Base-by-base conservation (phyloP, 23 red algal genomes). In the Pyropia yezoensis region DNA sequence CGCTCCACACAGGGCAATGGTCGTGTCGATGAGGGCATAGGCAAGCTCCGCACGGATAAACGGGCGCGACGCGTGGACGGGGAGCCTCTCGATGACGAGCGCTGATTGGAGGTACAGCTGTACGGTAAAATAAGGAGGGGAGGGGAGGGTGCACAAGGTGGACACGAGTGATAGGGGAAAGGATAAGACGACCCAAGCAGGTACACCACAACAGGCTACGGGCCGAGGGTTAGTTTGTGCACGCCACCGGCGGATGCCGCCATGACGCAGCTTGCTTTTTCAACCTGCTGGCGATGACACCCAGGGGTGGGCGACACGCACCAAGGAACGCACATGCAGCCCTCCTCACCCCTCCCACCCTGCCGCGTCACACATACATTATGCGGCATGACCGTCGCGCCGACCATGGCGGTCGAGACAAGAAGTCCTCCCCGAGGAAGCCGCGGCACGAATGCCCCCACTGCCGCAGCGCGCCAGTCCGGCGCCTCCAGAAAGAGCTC, bases 381-480 rank as follows among this genome's bases (percentile, higher is more conserved):
- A 65, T 98, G 94, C 17, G 85, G 85, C 94, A 98, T 98, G 54
- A 98, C 94, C 49, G 83, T 89, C 16, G 85, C 86, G 26, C 94
- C 94, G 7, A 98, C 64, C 52, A 98, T 98, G 16, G 80, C 86
- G 2, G 84, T 79, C 22, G 83, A 76, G 11, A 91, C 69, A 25
- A 82, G 87, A 0, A 91, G 68, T 30, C 77, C 88, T 49, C 74
- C 74, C 16, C 58, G 53, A 29, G 83, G 77, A 23, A 98, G 18
- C 9, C 72, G 65, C 14, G 86, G 86, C 45, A 90, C 70, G 65
- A 83, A 61, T 24, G 70, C 50, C 32, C 94, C 94, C 19, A 30
- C 33, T 11, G 74, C 50, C 9, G 91, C 66, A 29, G 67, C 65
- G 3, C 33, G 23, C 18, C 88, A 9, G 20, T 62, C 78, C 1